Conservation (phyloP, 139 green algal species). For the Auxenochlorella pyrenoidosa region DNA sequence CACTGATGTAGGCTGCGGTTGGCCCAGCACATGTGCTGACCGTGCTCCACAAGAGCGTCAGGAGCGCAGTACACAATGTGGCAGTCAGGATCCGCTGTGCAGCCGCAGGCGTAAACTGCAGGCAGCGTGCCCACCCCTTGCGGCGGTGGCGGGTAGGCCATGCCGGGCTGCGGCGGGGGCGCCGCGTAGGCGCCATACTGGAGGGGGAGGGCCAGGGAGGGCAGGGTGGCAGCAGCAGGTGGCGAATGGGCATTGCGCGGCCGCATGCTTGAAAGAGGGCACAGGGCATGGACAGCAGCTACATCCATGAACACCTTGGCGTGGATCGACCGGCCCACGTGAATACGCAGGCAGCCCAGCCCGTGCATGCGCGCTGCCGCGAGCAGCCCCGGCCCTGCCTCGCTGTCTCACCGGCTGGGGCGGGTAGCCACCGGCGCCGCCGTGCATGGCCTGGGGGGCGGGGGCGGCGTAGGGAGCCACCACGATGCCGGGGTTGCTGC, state of each 20-base stretch:
- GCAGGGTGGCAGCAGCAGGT: too few species aligned
- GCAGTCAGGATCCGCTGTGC: background rate
- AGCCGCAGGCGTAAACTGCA: background rate
- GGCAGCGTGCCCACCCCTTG: background rate
- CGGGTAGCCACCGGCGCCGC: conserved; percentile 13
- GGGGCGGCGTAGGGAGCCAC: conserved; percentile 52
- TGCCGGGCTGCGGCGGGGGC: conserved; percentile 12
- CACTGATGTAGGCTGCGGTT: too few species aligned
- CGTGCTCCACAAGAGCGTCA: too few species aligned
- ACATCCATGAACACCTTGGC: too few species aligned
- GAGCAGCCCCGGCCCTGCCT: background rate
- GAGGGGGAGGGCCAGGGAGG: background rate
- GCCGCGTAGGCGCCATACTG: conserved; percentile 31
- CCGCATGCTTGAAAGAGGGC: too few species aligned
- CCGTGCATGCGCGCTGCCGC: background rate
- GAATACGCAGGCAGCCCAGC: background rate
- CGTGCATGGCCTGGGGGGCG: conserved; percentile 43
- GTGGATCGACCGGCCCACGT: too few species aligned
- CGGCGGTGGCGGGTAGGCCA: conserved; percentile 1
- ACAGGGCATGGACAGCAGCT: too few species aligned
- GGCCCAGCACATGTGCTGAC: too few species aligned
- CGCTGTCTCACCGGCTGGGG: conserved; percentile 10
- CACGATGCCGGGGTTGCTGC: conserved; percentile 12
- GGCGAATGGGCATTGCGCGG: too few species aligned
- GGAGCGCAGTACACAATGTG: background rate